Conservation (phyloP, 257 asterid genomes). For the Petunia axillaris region DNA sequence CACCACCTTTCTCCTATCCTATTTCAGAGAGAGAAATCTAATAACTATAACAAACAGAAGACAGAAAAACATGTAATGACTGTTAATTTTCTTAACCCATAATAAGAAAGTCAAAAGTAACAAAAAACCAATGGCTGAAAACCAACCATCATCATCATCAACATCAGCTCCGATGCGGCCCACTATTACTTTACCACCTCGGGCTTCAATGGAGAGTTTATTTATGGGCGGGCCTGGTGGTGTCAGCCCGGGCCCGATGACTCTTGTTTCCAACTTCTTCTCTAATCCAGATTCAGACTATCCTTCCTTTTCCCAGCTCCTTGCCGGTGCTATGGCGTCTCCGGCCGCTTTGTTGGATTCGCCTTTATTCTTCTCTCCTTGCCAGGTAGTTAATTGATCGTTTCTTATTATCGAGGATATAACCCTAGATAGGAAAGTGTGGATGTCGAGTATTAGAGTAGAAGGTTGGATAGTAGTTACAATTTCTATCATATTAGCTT, state of each 20-base stretch:
- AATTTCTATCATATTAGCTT: too few relatives aligned
- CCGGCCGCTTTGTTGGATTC: slow-evolving; percentile 62
- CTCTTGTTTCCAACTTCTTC: slow-evolving; percentile 66
- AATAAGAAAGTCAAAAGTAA: not conserved
- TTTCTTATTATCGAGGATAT: too few relatives aligned
- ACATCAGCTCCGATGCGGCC: slow-evolving; percentile 50
- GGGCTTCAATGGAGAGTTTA: slow-evolving; percentile 47
- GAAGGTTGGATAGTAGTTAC: too few relatives aligned
- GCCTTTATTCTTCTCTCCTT: slow-evolving; percentile 51
- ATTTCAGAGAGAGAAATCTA: too few relatives aligned
- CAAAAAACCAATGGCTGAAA: slow-evolving; percentile 50
- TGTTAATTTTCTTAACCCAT: too few relatives aligned
- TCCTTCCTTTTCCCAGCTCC: slow-evolving; percentile 78
- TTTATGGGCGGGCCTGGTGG: slow-evolving; percentile 50
- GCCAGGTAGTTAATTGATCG: slow-evolving; percentile 50
- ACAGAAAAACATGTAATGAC: too few relatives aligned
- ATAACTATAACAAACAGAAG: too few relatives aligned
- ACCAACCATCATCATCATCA: slow-evolving; percentile 43
- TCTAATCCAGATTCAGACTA: slow-evolving; percentile 66
- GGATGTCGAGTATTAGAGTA: too few relatives aligned
- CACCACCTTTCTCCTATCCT: too few relatives aligned
- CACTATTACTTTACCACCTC: slow-evolving; percentile 53
- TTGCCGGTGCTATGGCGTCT: slow-evolving; percentile 55
- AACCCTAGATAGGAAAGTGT: too few relatives aligned
- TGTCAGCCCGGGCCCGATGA: slow-evolving; percentile 79